phyloP scores from a whole-genome alignment of 2,329 filamentous ascomycete genomes.

The Botrytis paeoniae region DNA sequence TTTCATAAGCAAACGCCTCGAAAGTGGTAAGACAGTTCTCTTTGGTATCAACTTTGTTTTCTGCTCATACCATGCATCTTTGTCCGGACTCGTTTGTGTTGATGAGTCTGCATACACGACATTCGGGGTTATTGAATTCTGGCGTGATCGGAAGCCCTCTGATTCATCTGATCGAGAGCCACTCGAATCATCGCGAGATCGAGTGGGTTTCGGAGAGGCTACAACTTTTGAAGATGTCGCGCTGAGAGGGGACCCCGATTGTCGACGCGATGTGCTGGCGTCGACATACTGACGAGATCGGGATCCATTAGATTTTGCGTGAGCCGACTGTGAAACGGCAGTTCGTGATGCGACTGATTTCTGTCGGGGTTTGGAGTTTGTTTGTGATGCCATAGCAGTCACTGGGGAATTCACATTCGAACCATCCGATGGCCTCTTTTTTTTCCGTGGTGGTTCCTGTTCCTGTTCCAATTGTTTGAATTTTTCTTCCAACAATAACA shows the following conservation, averaged over 20 bases:
- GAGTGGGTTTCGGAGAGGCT: conserved; percentile 25
- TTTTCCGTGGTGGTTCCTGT: conserved; percentile 57
- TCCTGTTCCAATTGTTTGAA: conserved; percentile 60
- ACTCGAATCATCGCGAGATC: conserved; percentile 23
- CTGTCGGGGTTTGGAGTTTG: conserved; percentile 36
- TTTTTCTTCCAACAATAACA: conserved; percentile 64
- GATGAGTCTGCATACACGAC: conserved; percentile 33
- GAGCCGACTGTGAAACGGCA: conserved; percentile 29
- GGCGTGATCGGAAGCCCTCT: conserved; percentile 26
- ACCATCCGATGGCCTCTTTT: conserved; percentile 60
- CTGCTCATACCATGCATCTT: conserved; percentile 36
- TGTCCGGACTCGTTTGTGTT: conserved; percentile 37
- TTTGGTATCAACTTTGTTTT: conserved; percentile 24
- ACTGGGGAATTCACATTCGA: conserved; percentile 29
- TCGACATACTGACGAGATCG: conserved; percentile 34
- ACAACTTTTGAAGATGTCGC: conserved; percentile 32
- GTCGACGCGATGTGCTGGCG: conserved; percentile 34
- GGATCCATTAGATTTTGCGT: conserved; percentile 25
- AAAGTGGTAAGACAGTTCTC: conserved; percentile 33
- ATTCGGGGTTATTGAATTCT: conserved; percentile 28
- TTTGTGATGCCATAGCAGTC: conserved; percentile 21
- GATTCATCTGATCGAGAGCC: conserved; percentile 21
- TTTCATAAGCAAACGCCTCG: conserved; percentile 36
- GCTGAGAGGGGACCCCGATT: conserved; percentile 36
- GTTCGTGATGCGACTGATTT: conserved; percentile 33